Evolutionary conservation across 352 stramenopile genomes (phyloP).

Genomic region (Thalassiosira hispida): DNA sequence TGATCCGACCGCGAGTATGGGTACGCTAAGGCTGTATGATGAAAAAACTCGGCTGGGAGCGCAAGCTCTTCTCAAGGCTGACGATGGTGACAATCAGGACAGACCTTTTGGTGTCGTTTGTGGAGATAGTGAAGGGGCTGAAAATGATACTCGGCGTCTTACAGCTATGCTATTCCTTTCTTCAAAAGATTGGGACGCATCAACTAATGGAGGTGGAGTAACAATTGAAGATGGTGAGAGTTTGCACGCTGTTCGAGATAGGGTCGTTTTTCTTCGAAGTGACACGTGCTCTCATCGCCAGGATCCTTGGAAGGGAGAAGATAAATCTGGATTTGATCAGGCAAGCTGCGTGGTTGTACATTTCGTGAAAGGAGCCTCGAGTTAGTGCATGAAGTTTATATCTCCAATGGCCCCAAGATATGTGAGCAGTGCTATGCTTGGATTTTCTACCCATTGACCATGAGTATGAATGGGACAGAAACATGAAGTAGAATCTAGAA

Average conservation of each 20-base stretch:
- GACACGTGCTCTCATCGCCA: slow-evolving; percentile 45
- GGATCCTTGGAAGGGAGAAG: slow-evolving; percentile 59
- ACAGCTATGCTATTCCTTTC: slow-evolving; percentile 62
- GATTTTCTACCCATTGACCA: too few relatives aligned
- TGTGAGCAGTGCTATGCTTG: too few relatives aligned
- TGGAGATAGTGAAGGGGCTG: slow-evolving; percentile 24
- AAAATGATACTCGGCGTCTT: slow-evolving; percentile 50
- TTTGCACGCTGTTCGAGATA: slow-evolving; percentile 52
- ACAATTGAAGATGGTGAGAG: slow-evolving; percentile 48
- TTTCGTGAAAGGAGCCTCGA: slow-evolving; percentile 45
- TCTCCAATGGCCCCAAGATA: too few relatives aligned
- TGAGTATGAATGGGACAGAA: too few relatives aligned
- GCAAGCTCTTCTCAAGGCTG: slow-evolving; percentile 35
- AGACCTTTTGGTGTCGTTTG: slow-evolving; percentile 40
- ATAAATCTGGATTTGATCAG: slow-evolving; percentile 35
- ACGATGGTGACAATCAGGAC: slow-evolving; percentile 20
- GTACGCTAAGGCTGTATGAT: slow-evolving; percentile 63
- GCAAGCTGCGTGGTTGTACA: slow-evolving; percentile 57
- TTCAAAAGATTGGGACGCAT: slow-evolving; percentile 43
- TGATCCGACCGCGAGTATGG: slow-evolving; percentile 58
- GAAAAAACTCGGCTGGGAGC: slow-evolving; percentile 55
- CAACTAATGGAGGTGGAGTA: slow-evolving; percentile 55
- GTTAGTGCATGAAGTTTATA: too few relatives aligned
- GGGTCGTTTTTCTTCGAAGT: slow-evolving; percentile 62
- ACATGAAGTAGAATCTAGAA: too few relatives aligned